A percentile compares a stretch with the other conserved stretches of the same genome.
These are phyloP conservation scores for Phaeosphaeriaceae sp. DNA, from an alignment of 2,329 filamentous ascomycete species.

Conservation along the genomic window DNA sequence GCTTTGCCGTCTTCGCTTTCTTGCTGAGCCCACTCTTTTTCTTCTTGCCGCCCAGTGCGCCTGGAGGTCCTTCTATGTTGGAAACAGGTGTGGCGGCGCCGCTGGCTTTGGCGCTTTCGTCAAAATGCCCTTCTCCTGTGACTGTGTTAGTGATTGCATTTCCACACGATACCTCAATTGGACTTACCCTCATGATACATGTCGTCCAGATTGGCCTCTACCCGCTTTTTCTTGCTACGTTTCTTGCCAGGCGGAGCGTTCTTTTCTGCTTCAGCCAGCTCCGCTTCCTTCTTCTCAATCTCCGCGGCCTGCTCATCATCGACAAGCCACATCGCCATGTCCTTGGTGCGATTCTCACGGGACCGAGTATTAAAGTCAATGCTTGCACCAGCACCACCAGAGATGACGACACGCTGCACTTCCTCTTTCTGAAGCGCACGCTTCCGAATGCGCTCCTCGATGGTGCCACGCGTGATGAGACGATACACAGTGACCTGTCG, in stretches of 20 bases:
- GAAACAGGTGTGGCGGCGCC: constrained; percentile 84
- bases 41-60: constrained; percentile 58
- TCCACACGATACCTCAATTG: neutral
- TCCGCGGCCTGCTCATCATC: constrained; percentile 95
- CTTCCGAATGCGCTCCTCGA: constrained; percentile 97
- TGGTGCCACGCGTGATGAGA: constrained; percentile 93
- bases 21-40: constrained; percentile 57
- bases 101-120: constrained; percentile 83
- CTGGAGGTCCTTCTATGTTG: constrained; percentile 38
- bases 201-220: constrained; percentile 78
- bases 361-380: constrained; percentile 96
- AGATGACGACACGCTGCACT: constrained; percentile 95
- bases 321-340: constrained; percentile 98
- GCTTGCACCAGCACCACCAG: constrained; percentile 78
- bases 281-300: constrained; percentile 90
- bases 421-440: constrained; percentile 97
- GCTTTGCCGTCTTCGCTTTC: constrained; percentile 60
- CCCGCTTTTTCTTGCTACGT: constrained; percentile 68
- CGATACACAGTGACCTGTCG: constrained; percentile 96
- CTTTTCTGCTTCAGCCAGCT: constrained; percentile 72
- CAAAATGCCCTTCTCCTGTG: constrained; percentile 93
- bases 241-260: constrained; percentile 48
- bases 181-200: constrained; percentile 98
- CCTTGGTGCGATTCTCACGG: constrained; percentile 91
- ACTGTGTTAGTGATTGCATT: constrained; percentile 30